A percentile compares a stretch with the other conserved stretches of the same genome.
These are phyloP conservation scores for Talaromyces islandicus DNA, from an alignment of 2,329 filamentous ascomycete genomes.

Conservation along the genomic window DNA sequence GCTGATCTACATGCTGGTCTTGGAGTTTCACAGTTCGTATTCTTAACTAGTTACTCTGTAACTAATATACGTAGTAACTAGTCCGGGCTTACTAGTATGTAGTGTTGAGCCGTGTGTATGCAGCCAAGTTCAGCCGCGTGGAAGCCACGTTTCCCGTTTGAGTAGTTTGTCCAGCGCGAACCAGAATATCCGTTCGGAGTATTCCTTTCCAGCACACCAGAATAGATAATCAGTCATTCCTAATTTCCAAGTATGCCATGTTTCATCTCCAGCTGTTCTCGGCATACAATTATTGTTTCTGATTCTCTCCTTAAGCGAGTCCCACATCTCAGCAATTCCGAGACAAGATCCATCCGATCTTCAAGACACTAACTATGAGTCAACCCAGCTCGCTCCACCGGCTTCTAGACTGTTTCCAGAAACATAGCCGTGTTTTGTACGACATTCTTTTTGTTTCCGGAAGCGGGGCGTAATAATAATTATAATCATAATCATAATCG, in stretches of 20 bases:
- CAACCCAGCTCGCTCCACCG: background rate
- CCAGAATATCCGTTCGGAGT: too few relatives aligned
- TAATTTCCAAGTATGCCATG: too few relatives aligned
- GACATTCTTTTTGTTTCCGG: background rate
- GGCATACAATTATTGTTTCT: background rate
- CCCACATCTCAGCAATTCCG: background rate
- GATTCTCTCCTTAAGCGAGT: too few relatives aligned
- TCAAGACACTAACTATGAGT: background rate
- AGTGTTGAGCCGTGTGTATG: background rate
- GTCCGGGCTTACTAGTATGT: background rate
- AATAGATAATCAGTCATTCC: background rate
- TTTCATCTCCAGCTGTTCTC: too few relatives aligned
- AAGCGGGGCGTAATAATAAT: background rate
- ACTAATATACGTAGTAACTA: too few relatives aligned
- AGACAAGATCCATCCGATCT: background rate
- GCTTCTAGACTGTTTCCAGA: background rate
- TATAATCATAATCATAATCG: background rate
- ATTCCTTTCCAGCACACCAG: background rate
- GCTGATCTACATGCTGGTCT: background rate
- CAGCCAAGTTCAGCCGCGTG: background rate
- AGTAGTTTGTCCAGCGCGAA: background rate
- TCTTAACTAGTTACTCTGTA: background rate
- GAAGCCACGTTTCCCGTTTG: background rate
- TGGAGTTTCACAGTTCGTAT: background rate
- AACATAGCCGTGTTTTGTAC: background rate